A percentile compares a stretch with the other conserved stretches of the same genome.
These are phyloP conservation scores for Coemansia sp. DNA, from an alignment of 192 early-diverging fungal species.

Conservation along the genomic window DNA sequence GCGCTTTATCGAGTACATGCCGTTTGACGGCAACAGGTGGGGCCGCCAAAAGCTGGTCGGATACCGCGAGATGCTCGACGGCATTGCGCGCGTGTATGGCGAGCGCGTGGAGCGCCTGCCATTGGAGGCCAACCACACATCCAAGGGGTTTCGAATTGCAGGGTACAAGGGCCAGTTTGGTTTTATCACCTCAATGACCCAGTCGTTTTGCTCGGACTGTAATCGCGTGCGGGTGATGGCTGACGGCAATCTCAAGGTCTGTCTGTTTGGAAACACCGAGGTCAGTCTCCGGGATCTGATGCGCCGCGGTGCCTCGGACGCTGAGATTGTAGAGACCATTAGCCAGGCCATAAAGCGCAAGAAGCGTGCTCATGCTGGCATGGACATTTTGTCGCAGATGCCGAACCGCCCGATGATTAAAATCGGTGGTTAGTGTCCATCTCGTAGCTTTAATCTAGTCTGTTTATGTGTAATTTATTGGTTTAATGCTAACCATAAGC, in stretches of 20 bases:
- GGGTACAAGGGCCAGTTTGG: constrained; percentile 89
- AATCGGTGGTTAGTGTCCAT: constrained; percentile 75
- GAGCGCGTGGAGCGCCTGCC: constrained; percentile 59
- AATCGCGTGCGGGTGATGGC: constrained; percentile 90
- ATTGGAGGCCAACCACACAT: constrained; percentile 82
- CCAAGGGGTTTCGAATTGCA: constrained; percentile 67
- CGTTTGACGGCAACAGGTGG: constrained; percentile 97
- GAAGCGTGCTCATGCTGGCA: constrained; percentile 92
- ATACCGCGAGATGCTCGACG: constrained; percentile 72
- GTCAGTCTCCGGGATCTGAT: constrained; percentile 81
- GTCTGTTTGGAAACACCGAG: constrained; percentile 91
- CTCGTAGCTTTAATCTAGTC: not conserved
- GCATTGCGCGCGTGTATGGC: constrained; percentile 59
- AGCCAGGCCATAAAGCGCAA: constrained; percentile 81
- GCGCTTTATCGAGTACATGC: constrained; percentile 98
- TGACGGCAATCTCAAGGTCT: constrained; percentile 92
- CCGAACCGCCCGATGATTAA: constrained; percentile 94
- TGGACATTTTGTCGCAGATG: constrained; percentile 75
- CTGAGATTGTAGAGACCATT: constrained; percentile 70
- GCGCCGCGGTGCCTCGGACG: constrained; percentile 61
- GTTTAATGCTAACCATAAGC: constrained; percentile 1
- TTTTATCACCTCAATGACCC: constrained; percentile 98
- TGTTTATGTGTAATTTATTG: not conserved
- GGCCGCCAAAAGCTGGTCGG: constrained; percentile 77
- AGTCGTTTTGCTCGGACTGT: constrained; percentile 93